phyloP scores from a whole-genome alignment of 257 asterid species.

The Solanum sitiens region DNA sequence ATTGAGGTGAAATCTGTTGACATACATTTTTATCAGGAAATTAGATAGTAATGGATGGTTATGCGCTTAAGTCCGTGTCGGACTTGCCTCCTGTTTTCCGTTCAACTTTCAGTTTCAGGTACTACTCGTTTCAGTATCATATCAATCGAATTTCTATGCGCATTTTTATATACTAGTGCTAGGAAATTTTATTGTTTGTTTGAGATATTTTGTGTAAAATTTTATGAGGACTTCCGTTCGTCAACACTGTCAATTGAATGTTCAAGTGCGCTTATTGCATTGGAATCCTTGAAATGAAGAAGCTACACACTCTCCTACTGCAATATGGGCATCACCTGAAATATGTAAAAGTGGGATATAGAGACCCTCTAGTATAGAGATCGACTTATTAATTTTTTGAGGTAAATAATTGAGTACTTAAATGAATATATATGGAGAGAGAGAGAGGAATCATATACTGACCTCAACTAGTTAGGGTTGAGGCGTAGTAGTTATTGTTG shows the following conservation, averaged over 20 bases:
- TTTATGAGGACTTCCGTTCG: not conserved
- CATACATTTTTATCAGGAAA: not conserved
- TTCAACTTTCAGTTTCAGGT: slow-evolving; percentile 80
- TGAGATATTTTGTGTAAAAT: not conserved
- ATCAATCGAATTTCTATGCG: not conserved
- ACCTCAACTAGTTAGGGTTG: not conserved
- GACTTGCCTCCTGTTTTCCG: slow-evolving; percentile 75
- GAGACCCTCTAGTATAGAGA: not conserved
- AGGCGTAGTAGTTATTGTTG: not conserved
- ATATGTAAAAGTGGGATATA: not conserved
- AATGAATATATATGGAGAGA: not conserved
- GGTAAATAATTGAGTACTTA: not conserved
- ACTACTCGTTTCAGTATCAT: not conserved
- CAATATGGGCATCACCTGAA: not conserved
- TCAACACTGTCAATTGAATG: not conserved
- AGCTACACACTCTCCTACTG: not conserved
- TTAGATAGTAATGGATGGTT: slow-evolving; percentile 25
- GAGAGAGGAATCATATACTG: not conserved
- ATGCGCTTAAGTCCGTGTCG: slow-evolving; percentile 56
- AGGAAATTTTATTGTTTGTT: not conserved
- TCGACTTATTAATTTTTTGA: not conserved
- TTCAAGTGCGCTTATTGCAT: not conserved
- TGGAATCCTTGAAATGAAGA: not conserved
- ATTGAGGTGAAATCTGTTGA: not conserved
- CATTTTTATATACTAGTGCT: not conserved